phyloP scores from a whole-genome alignment of 306 rosid genomes.

The Vigna radiata region DNA sequence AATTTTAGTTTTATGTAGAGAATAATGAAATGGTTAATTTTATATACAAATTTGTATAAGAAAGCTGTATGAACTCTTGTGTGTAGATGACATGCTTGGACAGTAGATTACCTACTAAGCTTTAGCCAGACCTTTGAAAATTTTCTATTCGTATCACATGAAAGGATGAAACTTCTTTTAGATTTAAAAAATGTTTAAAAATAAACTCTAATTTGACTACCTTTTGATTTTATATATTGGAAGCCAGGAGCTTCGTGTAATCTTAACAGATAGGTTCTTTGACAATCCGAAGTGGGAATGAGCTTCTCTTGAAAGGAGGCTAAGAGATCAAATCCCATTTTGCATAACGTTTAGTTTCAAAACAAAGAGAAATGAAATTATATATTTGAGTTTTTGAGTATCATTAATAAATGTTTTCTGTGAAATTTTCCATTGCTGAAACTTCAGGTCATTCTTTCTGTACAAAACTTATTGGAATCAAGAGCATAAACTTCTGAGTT shows the following conservation, averaged over 20 bases:
- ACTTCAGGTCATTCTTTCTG: slow-evolving; percentile 80
- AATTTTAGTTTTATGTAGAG: slow-evolving; percentile 33
- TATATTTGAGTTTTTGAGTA: slow-evolving; percentile 28
- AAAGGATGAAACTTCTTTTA: background rate
- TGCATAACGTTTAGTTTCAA: slow-evolving; percentile 75
- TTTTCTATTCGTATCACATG: slow-evolving; percentile 18
- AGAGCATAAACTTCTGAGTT: slow-evolving; percentile 96
- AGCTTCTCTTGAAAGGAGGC: slow-evolving; percentile 97
- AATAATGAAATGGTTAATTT: slow-evolving; percentile 16
- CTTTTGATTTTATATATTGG: slow-evolving; percentile 28
- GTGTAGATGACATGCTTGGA: slow-evolving; percentile 23
- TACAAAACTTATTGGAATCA: slow-evolving; percentile 72
- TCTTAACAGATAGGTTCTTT: slow-evolving; percentile 88
- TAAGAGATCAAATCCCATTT: slow-evolving; percentile 83
- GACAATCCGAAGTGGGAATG: slow-evolving; percentile 95
- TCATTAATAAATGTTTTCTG: background rate
- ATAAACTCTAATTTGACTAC: background rate
- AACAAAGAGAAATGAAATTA: slow-evolving; percentile 24
- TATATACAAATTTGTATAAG: slow-evolving; percentile 29
- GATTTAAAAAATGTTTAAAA: background rate
- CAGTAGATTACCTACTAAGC: slow-evolving; percentile 8
- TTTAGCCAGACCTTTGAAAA: slow-evolving; percentile 11
- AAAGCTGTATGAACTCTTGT: background rate
- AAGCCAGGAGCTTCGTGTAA: slow-evolving; percentile 33
- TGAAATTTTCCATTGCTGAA: slow-evolving; percentile 25